A percentile compares a stretch with the other conserved stretches of the same genome.
Evolutionary conservation across 164 flowering plant genomes (phyloP).

Genomic region (Euptelea pleiosperma): DNA sequence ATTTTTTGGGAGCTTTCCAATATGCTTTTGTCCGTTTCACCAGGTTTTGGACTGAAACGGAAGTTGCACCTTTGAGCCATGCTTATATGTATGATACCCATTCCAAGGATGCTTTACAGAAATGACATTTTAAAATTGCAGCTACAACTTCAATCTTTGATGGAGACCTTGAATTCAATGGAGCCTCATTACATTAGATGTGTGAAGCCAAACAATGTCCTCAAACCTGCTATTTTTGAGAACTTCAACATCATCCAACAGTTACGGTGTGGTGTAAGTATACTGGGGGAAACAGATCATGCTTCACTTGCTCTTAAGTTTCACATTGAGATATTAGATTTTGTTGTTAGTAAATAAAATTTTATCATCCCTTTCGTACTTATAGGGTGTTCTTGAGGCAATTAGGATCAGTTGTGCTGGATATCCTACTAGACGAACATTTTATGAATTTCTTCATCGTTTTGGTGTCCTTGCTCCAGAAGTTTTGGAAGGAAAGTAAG

Average conservation of each 20-base stretch:
- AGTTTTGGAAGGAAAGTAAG: slow-evolving; percentile 91
- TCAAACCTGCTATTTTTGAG: slow-evolving; percentile 96
- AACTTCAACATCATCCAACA: slow-evolving; percentile 84
- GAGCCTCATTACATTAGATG: slow-evolving; percentile 99
- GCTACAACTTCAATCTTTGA: slow-evolving; percentile 96
- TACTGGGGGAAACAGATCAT: not conserved
- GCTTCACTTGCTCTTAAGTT: not conserved
- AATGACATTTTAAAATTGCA: slow-evolving; percentile 32
- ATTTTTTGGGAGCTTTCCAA: no score
- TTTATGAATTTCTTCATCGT: slow-evolving; percentile 89
- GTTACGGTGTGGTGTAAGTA: slow-evolving; percentile 97
- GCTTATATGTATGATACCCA: no score
- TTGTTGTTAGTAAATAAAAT: not conserved
- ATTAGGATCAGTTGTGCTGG: slow-evolving; percentile 99
- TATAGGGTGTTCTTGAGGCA: slow-evolving; percentile 98
- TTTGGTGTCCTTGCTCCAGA: slow-evolving; percentile 98
- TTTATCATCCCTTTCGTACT: not conserved
- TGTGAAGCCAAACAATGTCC: slow-evolving; percentile 94
- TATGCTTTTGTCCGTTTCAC: no score
- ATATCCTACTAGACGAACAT: slow-evolving; percentile 93
- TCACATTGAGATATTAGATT: not conserved
- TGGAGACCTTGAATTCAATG: slow-evolving; percentile 92
- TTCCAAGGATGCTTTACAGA: not conserved
- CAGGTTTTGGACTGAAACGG: no score
- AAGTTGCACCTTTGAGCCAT: no score